phyloP scores from a whole-genome alignment of 345 rosid species.

The Ceriops tagal region DNA sequence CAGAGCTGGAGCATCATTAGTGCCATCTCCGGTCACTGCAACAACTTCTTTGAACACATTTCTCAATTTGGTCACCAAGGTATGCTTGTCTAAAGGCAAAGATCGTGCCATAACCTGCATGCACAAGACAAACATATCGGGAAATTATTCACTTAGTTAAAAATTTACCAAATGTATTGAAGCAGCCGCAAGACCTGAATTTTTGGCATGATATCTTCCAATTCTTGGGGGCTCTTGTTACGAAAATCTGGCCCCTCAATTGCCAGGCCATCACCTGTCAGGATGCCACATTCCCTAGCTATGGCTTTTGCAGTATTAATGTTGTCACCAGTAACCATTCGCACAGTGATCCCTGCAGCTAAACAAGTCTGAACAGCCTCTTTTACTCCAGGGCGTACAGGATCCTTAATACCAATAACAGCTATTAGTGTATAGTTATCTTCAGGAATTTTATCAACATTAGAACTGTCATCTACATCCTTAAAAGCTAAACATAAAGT shows the following conservation, averaged over 20 bases:
- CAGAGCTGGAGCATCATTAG: conserved; percentile 35
- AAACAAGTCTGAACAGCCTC: conserved; percentile 34
- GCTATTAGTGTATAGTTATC: conserved; percentile 48
- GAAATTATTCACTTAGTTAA: not conserved
- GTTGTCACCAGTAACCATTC: conserved; percentile 37
- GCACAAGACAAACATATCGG: not conserved
- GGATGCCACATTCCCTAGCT: conserved; percentile 35
- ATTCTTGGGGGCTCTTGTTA: conserved; percentile 45
- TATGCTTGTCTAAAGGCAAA: conserved; percentile 32
- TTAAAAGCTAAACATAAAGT: conserved; percentile 67
- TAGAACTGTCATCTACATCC: conserved; percentile 45
- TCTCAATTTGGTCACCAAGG: conserved; percentile 28
- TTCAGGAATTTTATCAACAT: conserved; percentile 47
- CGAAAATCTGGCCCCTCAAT: conserved; percentile 74
- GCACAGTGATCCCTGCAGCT: conserved; percentile 28
- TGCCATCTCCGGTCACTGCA: conserved; percentile 35
- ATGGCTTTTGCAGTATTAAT: conserved; percentile 36
- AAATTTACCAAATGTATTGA: not conserved
- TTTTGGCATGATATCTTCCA: conserved; percentile 56
- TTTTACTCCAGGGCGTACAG: conserved; percentile 31
- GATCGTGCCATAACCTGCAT: conserved; percentile 37
- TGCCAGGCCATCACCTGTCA: conserved; percentile 50
- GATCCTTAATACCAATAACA: conserved; percentile 34
- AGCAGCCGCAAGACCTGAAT: conserved; percentile 33
- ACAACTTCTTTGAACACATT: conserved; percentile 26